phyloP scores from a whole-genome alignment of 257 asterid species.

The Handroanthus guayacan region DNA sequence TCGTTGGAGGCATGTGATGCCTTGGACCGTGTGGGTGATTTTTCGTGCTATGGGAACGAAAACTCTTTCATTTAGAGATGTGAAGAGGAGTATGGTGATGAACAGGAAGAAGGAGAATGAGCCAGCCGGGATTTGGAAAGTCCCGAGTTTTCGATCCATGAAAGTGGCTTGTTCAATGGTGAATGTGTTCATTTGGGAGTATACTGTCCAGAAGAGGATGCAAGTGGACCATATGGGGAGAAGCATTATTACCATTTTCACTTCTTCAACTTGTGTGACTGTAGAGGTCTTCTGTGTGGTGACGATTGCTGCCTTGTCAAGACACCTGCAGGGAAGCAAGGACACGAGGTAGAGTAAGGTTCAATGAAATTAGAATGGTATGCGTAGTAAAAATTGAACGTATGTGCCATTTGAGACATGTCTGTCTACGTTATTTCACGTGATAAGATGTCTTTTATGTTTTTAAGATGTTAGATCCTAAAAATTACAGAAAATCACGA shows the following conservation, averaged over 20 bases:
- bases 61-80: slow-evolving; percentile 72
- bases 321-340: slow-evolving; percentile 52
- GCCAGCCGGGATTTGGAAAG: slow-evolving; percentile 72
- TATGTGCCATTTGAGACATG: not conserved
- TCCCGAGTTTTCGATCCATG: slow-evolving; percentile 66
- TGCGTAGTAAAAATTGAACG: not conserved
- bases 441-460: not conserved
- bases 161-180: slow-evolving; percentile 87
- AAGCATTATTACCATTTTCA: slow-evolving; percentile 78
- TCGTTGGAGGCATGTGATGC: slow-evolving; percentile 75
- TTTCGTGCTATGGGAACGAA: slow-evolving; percentile 64
- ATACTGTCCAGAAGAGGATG: slow-evolving; percentile 88
- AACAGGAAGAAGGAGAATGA: slow-evolving; percentile 81
- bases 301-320: slow-evolving; percentile 77
- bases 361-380: not conserved
- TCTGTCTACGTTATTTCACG: not conserved
- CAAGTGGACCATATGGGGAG: slow-evolving; percentile 90
- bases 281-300: slow-evolving; percentile 48
- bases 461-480: no score
- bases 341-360: not conserved
- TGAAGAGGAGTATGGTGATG: slow-evolving; percentile 73
- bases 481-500: not conserved
- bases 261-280: slow-evolving; percentile 81
- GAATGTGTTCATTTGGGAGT: slow-evolving; percentile 92
- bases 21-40: slow-evolving; percentile 61